Base-by-base conservation (phyloP, 805 yeast species). In the Pichia kluyveri region DNA sequence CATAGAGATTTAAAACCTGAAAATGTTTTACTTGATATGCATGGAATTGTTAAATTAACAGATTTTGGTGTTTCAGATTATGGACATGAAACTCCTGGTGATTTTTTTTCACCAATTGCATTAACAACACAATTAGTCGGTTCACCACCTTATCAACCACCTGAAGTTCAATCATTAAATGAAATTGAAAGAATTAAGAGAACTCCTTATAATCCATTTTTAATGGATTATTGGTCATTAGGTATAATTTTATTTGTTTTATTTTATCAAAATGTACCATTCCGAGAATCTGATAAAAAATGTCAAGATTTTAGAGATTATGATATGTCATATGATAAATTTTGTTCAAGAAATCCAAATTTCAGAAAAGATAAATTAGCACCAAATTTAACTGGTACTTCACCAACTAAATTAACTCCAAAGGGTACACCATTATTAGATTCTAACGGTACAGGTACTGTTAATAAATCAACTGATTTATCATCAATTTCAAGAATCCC, bases 1-100 rank as follows among this genome's bases (percentile, higher is more conserved):
- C 98, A 91, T 64, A 76, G 98, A 50, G 99, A 91, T 65, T 72
- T 91, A 60, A 91, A 91, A 68, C 98, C 98, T 8, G 99, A 91
- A 62, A 91, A 91, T 66, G 71, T 91, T 43, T 72, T 91, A 41
- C 82, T 87, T 56, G 69, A 86, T 37, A 66, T 72, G 19, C 62
- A 67, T 17, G 80, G 76, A 11, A 71, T 73, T 28, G 75, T 83
- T 51, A 82, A 93, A 36, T 73, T 91, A 54, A 96, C 97, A 1
- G 99, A 91, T 68, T 91, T 91, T 65, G 99, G 99, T 46, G 93
- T 91, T 53, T 77, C 86, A 41, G 85, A 79, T 47, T 82, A 78
- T 64, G 86, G 83, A 23, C 83, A 81, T 60, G 75, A 67, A 47
- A 70, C 65, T 26, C 79, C 79, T 0, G 76, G 78, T 9, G 80